Evolutionary conservation across 768 basidiomycete genomes (phyloP).

Genomic region (Lanmaoa rubissima): DNA sequence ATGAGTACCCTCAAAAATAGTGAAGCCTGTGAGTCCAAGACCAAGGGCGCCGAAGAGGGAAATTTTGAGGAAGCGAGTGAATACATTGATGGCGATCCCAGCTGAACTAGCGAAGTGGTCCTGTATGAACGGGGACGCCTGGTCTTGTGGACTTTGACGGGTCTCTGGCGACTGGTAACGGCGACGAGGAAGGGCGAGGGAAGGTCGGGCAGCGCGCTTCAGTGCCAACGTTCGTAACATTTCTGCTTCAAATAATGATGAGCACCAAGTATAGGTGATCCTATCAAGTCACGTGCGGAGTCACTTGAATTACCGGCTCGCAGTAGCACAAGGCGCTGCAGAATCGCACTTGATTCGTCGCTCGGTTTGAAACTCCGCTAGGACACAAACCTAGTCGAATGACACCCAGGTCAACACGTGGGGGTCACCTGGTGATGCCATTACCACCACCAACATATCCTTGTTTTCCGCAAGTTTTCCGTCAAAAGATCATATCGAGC

Average conservation of each 20-base stretch:
- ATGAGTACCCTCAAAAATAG: slow-evolving; percentile 57
- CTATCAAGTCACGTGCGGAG: neutral
- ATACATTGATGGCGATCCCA: slow-evolving; percentile 42
- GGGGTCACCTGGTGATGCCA: too few species aligned
- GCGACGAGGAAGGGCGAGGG: slow-evolving; percentile 1
- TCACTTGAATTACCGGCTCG: neutral
- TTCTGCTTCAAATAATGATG: too few species aligned
- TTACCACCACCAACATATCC: too few species aligned
- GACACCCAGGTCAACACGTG: neutral
- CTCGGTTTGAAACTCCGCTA: too few species aligned
- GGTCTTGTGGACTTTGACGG: slow-evolving; percentile 3
- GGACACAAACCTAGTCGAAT: neutral
- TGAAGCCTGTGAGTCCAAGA: slow-evolving; percentile 43
- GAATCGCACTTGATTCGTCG: too few species aligned
- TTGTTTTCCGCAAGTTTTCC: too few species aligned
- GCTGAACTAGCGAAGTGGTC: slow-evolving; percentile 37
- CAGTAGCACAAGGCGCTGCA: too few species aligned
- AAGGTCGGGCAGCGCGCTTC: slow-evolving; percentile 6
- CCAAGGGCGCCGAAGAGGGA: slow-evolving; percentile 45
- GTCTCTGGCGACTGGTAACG: slow-evolving; percentile 20
- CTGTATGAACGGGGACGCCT: slow-evolving; percentile 20
- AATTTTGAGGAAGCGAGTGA: slow-evolving; percentile 48
- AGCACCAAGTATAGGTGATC: neutral
- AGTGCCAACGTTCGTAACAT: slow-evolving; percentile 15
- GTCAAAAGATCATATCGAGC: too few species aligned